Conservation (phyloP, 108 stramenopile genomes). For the Cyclotella baltica region DNA sequence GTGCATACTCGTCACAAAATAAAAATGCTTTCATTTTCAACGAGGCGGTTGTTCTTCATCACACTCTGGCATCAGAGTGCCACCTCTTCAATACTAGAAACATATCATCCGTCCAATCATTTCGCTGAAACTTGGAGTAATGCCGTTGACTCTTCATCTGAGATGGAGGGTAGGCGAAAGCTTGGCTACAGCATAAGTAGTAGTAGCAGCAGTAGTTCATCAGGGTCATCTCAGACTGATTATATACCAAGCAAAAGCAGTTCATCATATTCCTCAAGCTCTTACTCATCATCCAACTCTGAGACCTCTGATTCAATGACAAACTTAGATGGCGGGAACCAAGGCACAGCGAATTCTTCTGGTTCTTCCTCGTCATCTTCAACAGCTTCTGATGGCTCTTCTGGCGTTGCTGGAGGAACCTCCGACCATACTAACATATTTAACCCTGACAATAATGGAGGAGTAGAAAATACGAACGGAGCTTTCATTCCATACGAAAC, state of each 20-base stretch:
- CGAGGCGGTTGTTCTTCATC: too few relatives aligned
- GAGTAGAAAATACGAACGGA: not conserved
- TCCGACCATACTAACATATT: not conserved
- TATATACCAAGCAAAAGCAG: not conserved
- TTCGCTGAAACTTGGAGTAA: too few relatives aligned
- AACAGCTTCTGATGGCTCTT: not conserved
- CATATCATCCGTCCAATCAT: too few relatives aligned
- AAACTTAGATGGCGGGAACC: not conserved
- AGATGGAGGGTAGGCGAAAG: too few relatives aligned
- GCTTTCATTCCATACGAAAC: not conserved
- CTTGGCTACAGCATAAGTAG: not conserved
- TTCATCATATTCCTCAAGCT: not conserved
- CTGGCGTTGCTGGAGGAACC: not conserved
- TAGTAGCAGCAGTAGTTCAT: not conserved
- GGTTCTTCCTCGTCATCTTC: not conserved
- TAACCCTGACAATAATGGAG: not conserved
- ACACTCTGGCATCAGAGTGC: too few relatives aligned
- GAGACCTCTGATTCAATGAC: not conserved
- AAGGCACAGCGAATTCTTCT: not conserved
- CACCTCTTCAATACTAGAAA: too few relatives aligned
- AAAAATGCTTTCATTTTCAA: too few relatives aligned
- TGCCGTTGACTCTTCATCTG: too few relatives aligned
- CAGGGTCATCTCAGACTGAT: not conserved
- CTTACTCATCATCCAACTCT: not conserved
- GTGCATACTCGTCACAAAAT: too few relatives aligned